A percentile compares a stretch with the other conserved stretches of the same genome.
phyloP scores from a whole-genome alignment of 352 stramenopile genomes.

The Achlya hypogyna region DNA sequence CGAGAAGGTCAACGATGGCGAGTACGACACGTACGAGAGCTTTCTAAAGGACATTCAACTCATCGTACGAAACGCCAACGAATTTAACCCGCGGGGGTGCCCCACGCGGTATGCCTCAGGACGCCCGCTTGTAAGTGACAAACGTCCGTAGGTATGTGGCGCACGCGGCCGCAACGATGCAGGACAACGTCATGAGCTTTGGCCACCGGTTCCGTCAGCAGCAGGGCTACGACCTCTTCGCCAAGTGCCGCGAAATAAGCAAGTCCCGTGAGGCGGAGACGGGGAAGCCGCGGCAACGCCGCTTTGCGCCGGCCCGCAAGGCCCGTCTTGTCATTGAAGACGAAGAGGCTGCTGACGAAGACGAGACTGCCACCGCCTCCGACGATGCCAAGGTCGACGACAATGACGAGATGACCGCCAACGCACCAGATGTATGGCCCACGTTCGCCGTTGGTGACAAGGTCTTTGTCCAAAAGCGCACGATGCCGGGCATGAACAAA shows the following conservation, averaged over 20 bases:
- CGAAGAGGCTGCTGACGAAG: conserved; percentile 15
- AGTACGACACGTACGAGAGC: conserved; percentile 83
- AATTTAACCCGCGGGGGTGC: conserved; percentile 83
- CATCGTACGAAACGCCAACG: conserved; percentile 82
- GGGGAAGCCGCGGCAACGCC: conserved; percentile 20
- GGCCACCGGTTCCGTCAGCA: conserved; percentile 78
- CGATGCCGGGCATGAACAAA: conserved; percentile 72
- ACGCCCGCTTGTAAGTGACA: neutral
- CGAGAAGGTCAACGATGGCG: conserved; percentile 81
- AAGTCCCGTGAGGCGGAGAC: conserved; percentile 35
- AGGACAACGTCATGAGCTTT: conserved; percentile 84
- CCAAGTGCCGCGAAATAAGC: conserved; percentile 70
- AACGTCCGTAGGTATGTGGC: conserved; percentile 41
- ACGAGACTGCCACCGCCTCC: neutral
- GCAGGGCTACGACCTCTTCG: conserved; percentile 85
- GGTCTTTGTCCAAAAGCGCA: conserved; percentile 67
- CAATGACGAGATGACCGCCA: neutral
- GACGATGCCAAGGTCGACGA: neutral
- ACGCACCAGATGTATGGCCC: neutral
- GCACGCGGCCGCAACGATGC: conserved; percentile 74
- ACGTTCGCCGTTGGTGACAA: conserved; percentile 47
- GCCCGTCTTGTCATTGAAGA: neutral
- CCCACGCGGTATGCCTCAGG: conserved; percentile 28
- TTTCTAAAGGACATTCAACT: conserved; percentile 84
- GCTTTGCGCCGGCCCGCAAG: conserved; percentile 28